A percentile compares a stretch with the other conserved stretches of the same genome.
These are phyloP conservation scores for Bothriochloa decipiens DNA, from an alignment of 176 grass and related monocot genomes.

Conservation along the genomic window DNA sequence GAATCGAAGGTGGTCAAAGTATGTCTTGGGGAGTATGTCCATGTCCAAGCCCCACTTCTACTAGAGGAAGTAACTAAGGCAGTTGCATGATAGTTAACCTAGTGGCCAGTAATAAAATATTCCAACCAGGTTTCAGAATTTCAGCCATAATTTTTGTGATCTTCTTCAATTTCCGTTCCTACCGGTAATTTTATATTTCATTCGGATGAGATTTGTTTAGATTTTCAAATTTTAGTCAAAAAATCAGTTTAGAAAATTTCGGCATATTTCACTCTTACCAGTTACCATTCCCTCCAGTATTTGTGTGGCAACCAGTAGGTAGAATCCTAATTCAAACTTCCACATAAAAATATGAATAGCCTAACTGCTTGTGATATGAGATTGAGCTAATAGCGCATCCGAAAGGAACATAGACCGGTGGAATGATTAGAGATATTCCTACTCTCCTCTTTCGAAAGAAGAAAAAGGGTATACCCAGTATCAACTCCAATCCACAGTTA, in stretches of 20 bases:
- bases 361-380: neutral
- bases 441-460: constrained; percentile 3
- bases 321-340: neutral
- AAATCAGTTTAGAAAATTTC: neutral
- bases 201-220: neutral
- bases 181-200: too few relatives aligned
- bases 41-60: neutral
- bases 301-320: neutral
- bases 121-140: neutral
- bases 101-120: neutral
- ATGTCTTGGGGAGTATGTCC: too few relatives aligned
- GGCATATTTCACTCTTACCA: neutral
- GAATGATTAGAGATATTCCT: neutral
- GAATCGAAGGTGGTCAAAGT: too few relatives aligned
- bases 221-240: neutral
- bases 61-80: too few relatives aligned
- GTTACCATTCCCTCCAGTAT: neutral
- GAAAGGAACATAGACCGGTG: neutral
- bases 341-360: neutral
- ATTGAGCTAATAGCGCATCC: neutral
- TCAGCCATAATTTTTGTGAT: neutral
- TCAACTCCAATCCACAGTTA: neutral
- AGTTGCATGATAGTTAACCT: too few relatives aligned
- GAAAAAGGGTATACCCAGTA: neutral
- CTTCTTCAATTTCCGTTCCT: neutral